Conservation (phyloP, 2,329 filamentous ascomycete genomes). For the Aspergillus calidoustus region DNA sequence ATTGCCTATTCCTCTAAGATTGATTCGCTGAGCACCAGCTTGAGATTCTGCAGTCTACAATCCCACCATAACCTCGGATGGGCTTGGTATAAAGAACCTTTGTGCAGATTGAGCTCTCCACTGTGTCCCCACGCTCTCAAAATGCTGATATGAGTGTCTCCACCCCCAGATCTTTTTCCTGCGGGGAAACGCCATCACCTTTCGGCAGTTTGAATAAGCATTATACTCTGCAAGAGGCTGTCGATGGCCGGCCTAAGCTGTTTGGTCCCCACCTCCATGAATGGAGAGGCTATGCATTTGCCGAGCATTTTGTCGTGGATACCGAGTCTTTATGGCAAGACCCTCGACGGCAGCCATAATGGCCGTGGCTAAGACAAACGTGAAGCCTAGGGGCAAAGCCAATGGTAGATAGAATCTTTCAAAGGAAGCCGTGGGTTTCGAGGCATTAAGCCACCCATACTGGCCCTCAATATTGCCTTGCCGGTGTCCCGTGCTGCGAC, state of each 20-base stretch:
- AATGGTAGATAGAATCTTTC: too few relatives aligned
- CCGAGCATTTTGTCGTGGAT: too few relatives aligned
- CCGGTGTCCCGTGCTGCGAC: neutral
- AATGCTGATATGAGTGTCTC: neutral
- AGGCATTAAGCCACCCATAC: too few relatives aligned
- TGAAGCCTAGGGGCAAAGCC: too few relatives aligned
- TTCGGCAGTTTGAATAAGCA: too few relatives aligned
- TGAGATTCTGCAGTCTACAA: too few relatives aligned
- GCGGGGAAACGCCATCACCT: neutral
- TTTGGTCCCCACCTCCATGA: neutral
- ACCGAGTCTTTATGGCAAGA: too few relatives aligned
- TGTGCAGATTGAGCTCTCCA: neutral
- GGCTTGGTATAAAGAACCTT: neutral
- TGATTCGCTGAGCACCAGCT: too few relatives aligned
- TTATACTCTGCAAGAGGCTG: neutral
- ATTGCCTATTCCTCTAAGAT: too few relatives aligned
- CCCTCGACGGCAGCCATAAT: too few relatives aligned
- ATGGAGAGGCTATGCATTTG: neutral
- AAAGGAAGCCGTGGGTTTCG: too few relatives aligned
- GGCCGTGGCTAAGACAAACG: too few relatives aligned
- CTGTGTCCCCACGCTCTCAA: constrained; percentile 1
- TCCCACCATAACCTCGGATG: neutral
- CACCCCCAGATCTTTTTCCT: neutral
- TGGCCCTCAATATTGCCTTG: neutral
- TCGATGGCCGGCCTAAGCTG: neutral